These are phyloP conservation scores for Ophiocordyceps sinensis DNA, from an alignment of 2,329 filamentous ascomycete genomes.

Conservation along the genomic window DNA sequence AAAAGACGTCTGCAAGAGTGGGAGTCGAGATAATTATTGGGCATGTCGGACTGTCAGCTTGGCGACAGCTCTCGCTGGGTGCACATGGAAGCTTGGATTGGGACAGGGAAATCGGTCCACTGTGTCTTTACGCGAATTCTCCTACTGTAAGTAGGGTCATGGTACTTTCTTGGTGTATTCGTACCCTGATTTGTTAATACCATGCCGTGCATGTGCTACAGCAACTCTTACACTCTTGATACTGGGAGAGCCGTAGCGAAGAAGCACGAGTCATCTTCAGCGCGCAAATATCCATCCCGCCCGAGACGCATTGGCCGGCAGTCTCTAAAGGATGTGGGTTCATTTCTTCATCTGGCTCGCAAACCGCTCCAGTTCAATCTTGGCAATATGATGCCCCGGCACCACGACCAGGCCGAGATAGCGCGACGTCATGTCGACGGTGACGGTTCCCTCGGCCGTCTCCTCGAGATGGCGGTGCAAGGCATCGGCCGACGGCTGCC, in stretches of 20 bases:
- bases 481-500: conserved; percentile 46
- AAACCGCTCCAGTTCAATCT: conserved; percentile 78
- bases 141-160: too few species aligned
- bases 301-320: not conserved
- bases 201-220: too few species aligned
- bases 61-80: too few species aligned
- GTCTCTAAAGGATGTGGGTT: too few species aligned
- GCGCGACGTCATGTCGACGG: conserved; percentile 64
- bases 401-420: conserved; percentile 85
- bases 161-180: too few species aligned
- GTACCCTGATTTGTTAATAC: too few species aligned
- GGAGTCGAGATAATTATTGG: not conserved
- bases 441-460: conserved; percentile 29
- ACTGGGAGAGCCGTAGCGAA: too few species aligned
- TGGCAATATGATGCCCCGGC: conserved; percentile 70
- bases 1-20: not conserved
- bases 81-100: too few species aligned
- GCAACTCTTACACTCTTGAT: too few species aligned
- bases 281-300: not conserved
- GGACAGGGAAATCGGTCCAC: too few species aligned
- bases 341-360: conserved; percentile 32
- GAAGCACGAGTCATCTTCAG: too few species aligned
- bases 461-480: conserved; percentile 18
- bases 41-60: not conserved
- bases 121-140: too few species aligned